Evolutionary conservation across 2,329 filamentous ascomycete genomes (phyloP).

Genomic region (Phialocephala subalpina): DNA sequence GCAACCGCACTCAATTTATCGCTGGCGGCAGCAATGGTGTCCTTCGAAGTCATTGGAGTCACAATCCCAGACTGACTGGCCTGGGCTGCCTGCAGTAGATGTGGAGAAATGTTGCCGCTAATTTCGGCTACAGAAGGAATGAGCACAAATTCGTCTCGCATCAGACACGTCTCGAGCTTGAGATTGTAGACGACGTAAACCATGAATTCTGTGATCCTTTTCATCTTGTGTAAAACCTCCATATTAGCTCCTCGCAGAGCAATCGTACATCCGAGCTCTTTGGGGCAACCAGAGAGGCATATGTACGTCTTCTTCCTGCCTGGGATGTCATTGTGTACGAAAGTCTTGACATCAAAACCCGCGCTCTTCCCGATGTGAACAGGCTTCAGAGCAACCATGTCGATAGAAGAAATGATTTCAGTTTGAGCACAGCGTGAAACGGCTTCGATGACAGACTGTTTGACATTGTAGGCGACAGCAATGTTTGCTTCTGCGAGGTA

Average conservation of each 20-base stretch:
- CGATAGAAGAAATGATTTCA: constrained; percentile 91
- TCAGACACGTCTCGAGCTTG: constrained; percentile 91
- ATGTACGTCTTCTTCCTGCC: constrained; percentile 93
- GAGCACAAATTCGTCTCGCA: constrained; percentile 90
- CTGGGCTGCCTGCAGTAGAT: constrained; percentile 38
- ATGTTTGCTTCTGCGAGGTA: constrained; percentile 89
- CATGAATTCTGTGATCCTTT: constrained; percentile 97
- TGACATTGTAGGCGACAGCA: constrained; percentile 95
- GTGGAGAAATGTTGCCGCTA: constrained; percentile 50
- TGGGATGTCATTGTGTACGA: constrained; percentile 77
- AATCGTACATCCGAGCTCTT: constrained; percentile 93
- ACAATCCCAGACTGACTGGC: constrained; percentile 17
- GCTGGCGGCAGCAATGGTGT: constrained; percentile 36
- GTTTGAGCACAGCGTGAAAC: constrained; percentile 93
- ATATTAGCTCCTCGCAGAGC: constrained; percentile 84
- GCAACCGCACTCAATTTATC: constrained; percentile 38
- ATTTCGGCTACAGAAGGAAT: constrained; percentile 71
- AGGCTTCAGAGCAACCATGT: constrained; percentile 82
- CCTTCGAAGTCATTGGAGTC: constrained; percentile 19
- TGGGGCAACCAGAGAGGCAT: constrained; percentile 89
- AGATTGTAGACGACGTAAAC: constrained; percentile 98
- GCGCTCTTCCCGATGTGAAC: constrained; percentile 82
- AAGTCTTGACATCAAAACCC: constrained; percentile 95
- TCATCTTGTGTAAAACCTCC: constrained; percentile 77
- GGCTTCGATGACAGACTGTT: constrained; percentile 92